These are phyloP conservation scores for Ogataea paradorogensis DNA, from an alignment of 805 yeast genomes.

Conservation along the genomic window DNA sequence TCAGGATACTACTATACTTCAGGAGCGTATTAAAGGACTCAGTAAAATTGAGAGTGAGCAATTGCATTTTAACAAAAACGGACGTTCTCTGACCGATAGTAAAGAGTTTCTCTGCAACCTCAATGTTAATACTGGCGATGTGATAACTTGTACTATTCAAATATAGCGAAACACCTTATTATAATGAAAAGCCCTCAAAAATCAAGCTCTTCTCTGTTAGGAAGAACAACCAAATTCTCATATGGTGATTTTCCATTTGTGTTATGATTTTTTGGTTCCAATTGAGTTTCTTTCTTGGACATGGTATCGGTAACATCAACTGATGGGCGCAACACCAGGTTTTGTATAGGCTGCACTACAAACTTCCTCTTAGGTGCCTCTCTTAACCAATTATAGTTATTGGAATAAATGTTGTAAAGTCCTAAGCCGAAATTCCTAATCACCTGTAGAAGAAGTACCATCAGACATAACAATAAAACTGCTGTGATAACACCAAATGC, in stretches of 20 bases:
- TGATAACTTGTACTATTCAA: constrained; percentile 35
- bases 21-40: constrained; percentile 13
- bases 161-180: neutral
- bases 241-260: neutral
- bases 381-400: constrained; percentile 16
- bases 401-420: constrained; percentile 12
- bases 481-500: constrained; percentile 40
- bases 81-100: constrained; percentile 37
- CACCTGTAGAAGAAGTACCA: constrained; percentile 15
- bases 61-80: constrained; percentile 35
- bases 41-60: constrained; percentile 22
- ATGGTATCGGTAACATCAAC: neutral
- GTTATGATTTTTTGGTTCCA: neutral
- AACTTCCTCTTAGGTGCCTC: neutral
- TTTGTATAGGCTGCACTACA: no score
- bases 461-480: constrained; percentile 30
- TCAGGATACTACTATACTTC: constrained; percentile 39
- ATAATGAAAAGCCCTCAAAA: neutral
- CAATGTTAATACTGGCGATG: constrained; percentile 54
- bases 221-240: neutral
- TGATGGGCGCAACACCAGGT: no score
- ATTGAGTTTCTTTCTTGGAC: neutral
- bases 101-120: constrained; percentile 47
- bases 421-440: constrained; percentile 16
- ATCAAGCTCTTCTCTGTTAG: constrained; percentile 9